phyloP scores from a whole-genome alignment of 2,329 filamentous ascomycete species.

The Magnaporthiopsis incrustans region DNA sequence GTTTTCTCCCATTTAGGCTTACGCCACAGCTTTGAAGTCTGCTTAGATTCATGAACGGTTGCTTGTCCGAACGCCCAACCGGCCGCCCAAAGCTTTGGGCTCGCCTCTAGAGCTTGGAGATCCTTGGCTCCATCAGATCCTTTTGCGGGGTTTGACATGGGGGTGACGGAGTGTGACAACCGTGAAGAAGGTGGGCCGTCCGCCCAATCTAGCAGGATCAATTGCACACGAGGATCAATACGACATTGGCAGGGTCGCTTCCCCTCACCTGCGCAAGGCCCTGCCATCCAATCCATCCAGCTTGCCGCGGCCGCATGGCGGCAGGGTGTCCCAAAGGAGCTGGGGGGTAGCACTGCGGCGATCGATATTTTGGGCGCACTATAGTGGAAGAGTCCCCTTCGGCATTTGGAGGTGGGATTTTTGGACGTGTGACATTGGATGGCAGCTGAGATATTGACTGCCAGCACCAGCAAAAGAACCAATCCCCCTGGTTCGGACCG shows the following conservation, averaged over 20 bases:
- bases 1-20: no score
- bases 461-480: not conserved
- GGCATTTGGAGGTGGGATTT: not conserved
- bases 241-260: not conserved
- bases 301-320: no score
- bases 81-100: no score
- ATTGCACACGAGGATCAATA: not conserved
- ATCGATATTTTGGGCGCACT: not conserved
- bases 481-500: not conserved
- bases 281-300: not conserved
- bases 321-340: no score
- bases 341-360: no score
- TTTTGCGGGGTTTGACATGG: not conserved
- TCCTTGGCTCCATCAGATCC: not conserved
- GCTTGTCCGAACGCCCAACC: no score
- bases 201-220: no score
- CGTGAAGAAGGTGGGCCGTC: not conserved
- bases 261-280: not conserved
- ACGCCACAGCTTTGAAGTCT: no score
- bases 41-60: no score
- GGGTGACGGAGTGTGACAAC: no score
- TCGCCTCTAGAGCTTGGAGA: no score
- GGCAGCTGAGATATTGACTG: not conserved
- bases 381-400: not conserved
- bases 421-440: no score